Evolutionary conservation across 177 flowering plant species (phyloP).

Genomic region (Tripterygium wilfordii): DNA sequence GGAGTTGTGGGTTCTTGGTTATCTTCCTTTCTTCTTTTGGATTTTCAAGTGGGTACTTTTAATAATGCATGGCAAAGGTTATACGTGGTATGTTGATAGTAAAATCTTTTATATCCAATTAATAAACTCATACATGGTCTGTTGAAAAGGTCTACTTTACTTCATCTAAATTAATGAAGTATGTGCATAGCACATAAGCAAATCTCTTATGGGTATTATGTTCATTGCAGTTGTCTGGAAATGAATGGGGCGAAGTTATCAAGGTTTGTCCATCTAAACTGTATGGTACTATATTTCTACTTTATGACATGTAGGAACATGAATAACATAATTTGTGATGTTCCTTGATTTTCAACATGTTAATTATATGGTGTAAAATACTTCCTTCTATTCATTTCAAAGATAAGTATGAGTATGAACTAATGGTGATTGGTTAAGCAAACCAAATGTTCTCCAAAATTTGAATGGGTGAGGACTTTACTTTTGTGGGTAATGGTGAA

Average conservation of each 20-base stretch:
- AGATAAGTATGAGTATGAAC: constrained; percentile 5
- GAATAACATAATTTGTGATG: background rate
- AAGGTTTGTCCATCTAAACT: constrained; percentile 33
- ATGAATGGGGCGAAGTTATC: constrained; percentile 40
- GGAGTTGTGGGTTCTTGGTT: background rate
- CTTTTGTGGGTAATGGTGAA: constrained; percentile 5
- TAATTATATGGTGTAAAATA: background rate
- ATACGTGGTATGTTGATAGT: background rate
- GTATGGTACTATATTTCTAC: background rate
- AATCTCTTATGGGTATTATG: too few relatives aligned
- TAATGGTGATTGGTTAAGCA: constrained; percentile 10
- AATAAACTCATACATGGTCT: too few relatives aligned
- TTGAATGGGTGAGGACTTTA: constrained; percentile 11
- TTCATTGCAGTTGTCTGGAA: constrained; percentile 33
- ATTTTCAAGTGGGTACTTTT: background rate
- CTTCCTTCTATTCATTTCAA: background rate
- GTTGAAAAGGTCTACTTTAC: too few relatives aligned
- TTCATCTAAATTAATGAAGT: too few relatives aligned
- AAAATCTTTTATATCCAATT: too few relatives aligned
- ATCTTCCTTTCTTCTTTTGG: background rate
- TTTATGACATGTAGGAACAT: background rate
- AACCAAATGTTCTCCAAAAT: constrained; percentile 9
- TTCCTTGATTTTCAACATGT: constrained; percentile 5
- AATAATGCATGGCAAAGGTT: background rate
- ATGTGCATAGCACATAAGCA: too few relatives aligned